These are phyloP conservation scores for Cucumis melo DNA, from an alignment of 306 rosid genomes.

Conservation along the genomic window DNA sequence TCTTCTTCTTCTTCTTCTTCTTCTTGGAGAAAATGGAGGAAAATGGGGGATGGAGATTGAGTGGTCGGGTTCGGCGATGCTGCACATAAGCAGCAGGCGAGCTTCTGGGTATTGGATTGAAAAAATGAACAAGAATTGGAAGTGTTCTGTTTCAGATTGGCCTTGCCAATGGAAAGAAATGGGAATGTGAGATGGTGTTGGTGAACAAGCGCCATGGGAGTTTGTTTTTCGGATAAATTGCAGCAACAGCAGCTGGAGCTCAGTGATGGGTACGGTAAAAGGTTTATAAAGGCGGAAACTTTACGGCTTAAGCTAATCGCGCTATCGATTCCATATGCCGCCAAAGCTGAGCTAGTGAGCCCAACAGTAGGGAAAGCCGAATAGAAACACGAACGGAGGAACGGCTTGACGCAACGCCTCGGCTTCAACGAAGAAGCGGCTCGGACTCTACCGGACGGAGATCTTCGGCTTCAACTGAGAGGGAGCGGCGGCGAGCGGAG, in stretches of 20 bases:
- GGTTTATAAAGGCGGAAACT: no score
- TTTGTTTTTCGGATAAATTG: background rate
- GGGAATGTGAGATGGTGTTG: constrained; percentile 15
- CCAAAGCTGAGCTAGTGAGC: background rate
- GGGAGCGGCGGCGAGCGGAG: no score
- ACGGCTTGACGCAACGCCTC: no score
- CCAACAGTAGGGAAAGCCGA: no score
- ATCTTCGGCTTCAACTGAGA: no score
- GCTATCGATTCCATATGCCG: background rate
- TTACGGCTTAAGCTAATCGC: background rate
- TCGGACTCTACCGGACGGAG: no score
- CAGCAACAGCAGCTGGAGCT: no score
- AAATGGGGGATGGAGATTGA: constrained; percentile 28
- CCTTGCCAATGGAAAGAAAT: constrained; percentile 10
- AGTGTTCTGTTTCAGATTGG: background rate
- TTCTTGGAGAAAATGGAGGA: constrained; percentile 31
- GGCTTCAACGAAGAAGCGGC: no score
- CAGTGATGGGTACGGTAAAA: no score
- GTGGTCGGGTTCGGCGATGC: constrained; percentile 14
- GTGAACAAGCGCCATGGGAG: constrained; percentile 25
- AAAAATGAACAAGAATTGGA: constrained; percentile 12
- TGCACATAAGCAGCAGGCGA: constrained; percentile 26
- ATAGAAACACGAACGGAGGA: no score
- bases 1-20: background rate
- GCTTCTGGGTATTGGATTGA: constrained; percentile 17